Evolutionary conservation across 1,284 basidiomycete species (phyloP), one percentile per base, ranked within the genome.

Genomic region (Cryptococcus neoformans): DNA sequence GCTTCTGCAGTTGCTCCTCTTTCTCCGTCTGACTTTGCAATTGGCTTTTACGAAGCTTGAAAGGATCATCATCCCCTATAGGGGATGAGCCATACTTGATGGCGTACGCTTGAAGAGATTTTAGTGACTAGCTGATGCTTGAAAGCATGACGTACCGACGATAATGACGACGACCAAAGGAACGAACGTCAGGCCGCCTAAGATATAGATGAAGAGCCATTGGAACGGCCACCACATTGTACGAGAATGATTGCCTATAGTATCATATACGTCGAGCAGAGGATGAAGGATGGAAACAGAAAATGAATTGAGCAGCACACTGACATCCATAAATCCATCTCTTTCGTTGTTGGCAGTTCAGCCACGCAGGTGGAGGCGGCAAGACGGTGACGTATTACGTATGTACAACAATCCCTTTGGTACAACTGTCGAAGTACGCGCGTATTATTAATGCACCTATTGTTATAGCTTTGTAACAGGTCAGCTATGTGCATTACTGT

Each of bases 181-280:
- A 54, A 94, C 79, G 73, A 94, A 89, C 0, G 91, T 92, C 59
- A 94, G 62, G 34, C 91, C 92, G 58, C 92, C 92, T 51, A 95
- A 80, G 60, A 95, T 75, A 76, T 94, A 95, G 40, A 87, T 67
- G 39, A 73, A 49, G 16, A 72, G 55, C 64, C 65, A 69, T 40
- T 67, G 59, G 54, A 69, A 64, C 2, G 63, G 60, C 65, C 65
- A 63, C 62, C 68, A 72, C 63, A 72, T 68, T 21, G 37, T 39
- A 17, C 3, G 21, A 21, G 21, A n/a, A n/a, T 8, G 10, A 34
- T 48, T 11, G 3, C 3, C 21, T 21, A 21, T 21, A 21, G 21
- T 2, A 21, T 3, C 21, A 21, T 21, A 21, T 3, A 21, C 21
- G 21, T 21, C 21, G 47, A 6, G 47, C 12, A n/a, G 39, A n/a